phyloP scores from a whole-genome alignment of 192 early-diverging fungal genomes.

The Glomus cerebriforme region DNA sequence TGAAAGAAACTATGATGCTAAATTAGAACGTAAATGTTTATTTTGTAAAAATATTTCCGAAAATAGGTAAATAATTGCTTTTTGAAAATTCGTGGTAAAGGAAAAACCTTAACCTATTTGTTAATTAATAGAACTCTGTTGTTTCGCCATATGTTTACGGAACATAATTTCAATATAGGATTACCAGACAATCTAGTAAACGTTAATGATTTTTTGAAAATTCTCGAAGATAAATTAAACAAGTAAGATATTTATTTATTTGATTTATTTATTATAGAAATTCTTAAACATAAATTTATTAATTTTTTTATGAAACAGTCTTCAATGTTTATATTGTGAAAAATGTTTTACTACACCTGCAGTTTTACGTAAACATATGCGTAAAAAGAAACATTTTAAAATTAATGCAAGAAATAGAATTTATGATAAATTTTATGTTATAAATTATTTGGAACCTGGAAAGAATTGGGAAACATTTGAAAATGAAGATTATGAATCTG shows the following conservation, averaged over 20 bases:
- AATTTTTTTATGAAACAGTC: conserved; percentile 38
- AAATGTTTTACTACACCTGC: conserved; percentile 85
- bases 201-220: conserved; percentile 78
- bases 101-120: neutral
- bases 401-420: conserved; percentile 86
- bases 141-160: conserved; percentile 87
- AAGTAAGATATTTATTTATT: conserved; percentile 40
- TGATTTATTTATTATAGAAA: neutral
- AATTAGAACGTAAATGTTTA: conserved; percentile 77
- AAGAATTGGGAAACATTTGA: conserved; percentile 91
- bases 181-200: conserved; percentile 87
- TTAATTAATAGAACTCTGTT: conserved; percentile 52
- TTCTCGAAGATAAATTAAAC: conserved; percentile 72
- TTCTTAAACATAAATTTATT: neutral
- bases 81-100: neutral
- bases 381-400: conserved; percentile 98
- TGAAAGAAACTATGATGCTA: conserved; percentile 69
- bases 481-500: conserved; percentile 75
- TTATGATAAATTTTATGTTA: conserved; percentile 93
- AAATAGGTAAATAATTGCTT: conserved; percentile 46
- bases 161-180: conserved; percentile 95
- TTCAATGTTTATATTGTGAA: conserved; percentile 93
- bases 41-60: conserved; percentile 86
- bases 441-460: conserved; percentile 89
- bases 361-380: conserved; percentile 94